Base-by-base conservation (phyloP, 2,329 filamentous ascomycete species). In the Ciborinia camelliae region DNA sequence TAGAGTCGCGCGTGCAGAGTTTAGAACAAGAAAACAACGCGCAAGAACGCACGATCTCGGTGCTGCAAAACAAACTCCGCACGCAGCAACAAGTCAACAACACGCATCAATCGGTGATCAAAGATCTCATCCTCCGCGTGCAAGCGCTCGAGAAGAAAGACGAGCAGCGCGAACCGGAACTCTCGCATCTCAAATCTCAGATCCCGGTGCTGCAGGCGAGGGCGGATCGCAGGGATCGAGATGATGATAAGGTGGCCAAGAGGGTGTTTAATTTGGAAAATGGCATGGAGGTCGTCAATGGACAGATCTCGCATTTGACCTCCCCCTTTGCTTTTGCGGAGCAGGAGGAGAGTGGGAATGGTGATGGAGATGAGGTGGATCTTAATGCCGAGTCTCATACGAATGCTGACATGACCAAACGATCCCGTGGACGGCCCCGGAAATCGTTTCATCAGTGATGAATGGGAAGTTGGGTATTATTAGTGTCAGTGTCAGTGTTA, bases 51-150 rank as follows among this genome's bases (percentile, higher is more conserved):
- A 58, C 52, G 1, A 63, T 63, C 2, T 23, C 37, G 20, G 32
- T 43, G 9, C 32, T 58, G 23, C 32, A 58, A 26, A 32, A 54
- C 2, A 63, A 63, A 50, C 8, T 63, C 2, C 62, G 52, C 15
- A 41, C 32, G 28, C 62, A 63, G 14, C 62, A 63, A 43, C 62
- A 58, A 63, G 52, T 63, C 4, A 41, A 58, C 15, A 63, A 41
- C 20, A 63, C 62, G 3, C 52, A 58, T 37, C 52, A 63, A n/a
- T 57, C 52, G 12, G 52, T 63, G 4, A 58, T 63, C 2, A 48
- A 43, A 48, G 62, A 58, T 41, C 26, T 63, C 30, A 39, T 63
- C 14, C 52, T 45, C 12, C 43, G 62, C 26, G 32, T 63, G 20
- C 52, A 63, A 30, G 54, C 30, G 3, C 37, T 63, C 4, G 62